phyloP scores from a whole-genome alignment of 371 early-diverging fungal genomes.

The Rhizopus arrhizus region DNA sequence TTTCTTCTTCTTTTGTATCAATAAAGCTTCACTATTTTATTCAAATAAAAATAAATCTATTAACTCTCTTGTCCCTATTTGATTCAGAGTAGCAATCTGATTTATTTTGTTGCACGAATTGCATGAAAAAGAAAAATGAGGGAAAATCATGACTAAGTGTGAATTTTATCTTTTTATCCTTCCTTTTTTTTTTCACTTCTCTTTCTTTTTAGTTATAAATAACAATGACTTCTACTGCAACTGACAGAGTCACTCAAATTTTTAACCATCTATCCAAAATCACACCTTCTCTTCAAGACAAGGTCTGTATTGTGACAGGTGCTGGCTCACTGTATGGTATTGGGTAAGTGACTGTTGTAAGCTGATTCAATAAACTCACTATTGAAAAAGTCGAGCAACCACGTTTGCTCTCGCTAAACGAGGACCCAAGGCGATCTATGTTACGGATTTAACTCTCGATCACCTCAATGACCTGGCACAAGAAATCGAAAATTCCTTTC shows the following conservation, averaged over 20 bases:
- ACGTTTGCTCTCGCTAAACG: constrained; percentile 49
- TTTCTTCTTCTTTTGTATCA: no score
- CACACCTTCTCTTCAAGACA: constrained; percentile 42
- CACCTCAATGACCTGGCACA: constrained; percentile 44
- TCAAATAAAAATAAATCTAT: no score
- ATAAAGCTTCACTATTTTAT: no score
- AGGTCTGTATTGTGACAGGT: constrained; percentile 59
- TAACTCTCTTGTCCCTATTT: no score
- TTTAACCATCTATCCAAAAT: constrained; percentile 41
- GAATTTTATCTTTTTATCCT: neutral
- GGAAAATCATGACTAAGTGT: neutral
- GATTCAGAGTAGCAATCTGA: no score
- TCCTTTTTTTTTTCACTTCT: neutral
- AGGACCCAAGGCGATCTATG: constrained; percentile 53
- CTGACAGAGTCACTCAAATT: constrained; percentile 46
- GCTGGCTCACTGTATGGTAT: constrained; percentile 55
- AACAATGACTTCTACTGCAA: constrained; percentile 15
- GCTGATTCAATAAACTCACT: no score
- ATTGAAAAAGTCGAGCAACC: constrained; percentile 39
- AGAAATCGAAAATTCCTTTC: constrained; percentile 30
- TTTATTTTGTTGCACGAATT: no score
- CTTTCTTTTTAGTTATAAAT: neutral
- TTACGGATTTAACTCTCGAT: constrained; percentile 44
- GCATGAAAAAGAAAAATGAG: no score
- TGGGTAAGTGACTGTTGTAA: constrained; percentile 35